Conservation (phyloP, 768 basidiomycete genomes). For the Psilocybe subaeruginosa region DNA sequence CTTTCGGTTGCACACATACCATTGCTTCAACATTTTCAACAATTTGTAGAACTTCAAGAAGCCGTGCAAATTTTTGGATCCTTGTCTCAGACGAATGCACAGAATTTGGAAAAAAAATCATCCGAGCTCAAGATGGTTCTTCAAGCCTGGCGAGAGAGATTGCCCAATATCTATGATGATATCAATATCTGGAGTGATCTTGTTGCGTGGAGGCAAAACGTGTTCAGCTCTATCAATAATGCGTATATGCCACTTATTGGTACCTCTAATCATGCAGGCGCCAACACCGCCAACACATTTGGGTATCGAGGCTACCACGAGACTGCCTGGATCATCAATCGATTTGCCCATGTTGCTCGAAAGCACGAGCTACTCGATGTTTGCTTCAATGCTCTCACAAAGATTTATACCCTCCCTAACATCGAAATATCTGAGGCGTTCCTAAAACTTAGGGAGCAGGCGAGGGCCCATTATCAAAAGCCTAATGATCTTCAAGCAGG, state of each 20-base stretch:
- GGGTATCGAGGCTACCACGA: constrained; percentile 98
- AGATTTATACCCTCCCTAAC: constrained; percentile 98
- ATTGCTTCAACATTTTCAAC: constrained; percentile 96
- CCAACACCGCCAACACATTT: constrained; percentile 70
- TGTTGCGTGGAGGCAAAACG: constrained; percentile 99
- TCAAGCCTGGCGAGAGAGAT: constrained; percentile 94
- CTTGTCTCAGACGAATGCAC: constrained; percentile 80
- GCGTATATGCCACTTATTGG: constrained; percentile 91
- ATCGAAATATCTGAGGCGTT: constrained; percentile 99
- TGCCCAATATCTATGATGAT: constrained; percentile 95
- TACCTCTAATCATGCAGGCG: constrained; percentile 51
- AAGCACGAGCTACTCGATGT: constrained; percentile 97
- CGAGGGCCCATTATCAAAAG: constrained; percentile 96
- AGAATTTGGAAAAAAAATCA: constrained; percentile 93
- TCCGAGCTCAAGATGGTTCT: constrained; percentile 95
- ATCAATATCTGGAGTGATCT: constrained; percentile 99
- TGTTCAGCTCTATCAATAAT: constrained; percentile 96
- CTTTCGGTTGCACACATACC: constrained; percentile 94
- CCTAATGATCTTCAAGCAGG: constrained; percentile 92
- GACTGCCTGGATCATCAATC: constrained; percentile 99
- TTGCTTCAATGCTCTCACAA: constrained; percentile 91
- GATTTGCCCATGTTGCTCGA: constrained; percentile 97
- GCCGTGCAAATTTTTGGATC: constrained; percentile 94
- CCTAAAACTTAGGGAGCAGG: constrained; percentile 97
- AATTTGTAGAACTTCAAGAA: constrained; percentile 97